phyloP scores from a whole-genome alignment of 2,329 filamentous ascomycete genomes.

The Tolypocladium guangdongense region DNA sequence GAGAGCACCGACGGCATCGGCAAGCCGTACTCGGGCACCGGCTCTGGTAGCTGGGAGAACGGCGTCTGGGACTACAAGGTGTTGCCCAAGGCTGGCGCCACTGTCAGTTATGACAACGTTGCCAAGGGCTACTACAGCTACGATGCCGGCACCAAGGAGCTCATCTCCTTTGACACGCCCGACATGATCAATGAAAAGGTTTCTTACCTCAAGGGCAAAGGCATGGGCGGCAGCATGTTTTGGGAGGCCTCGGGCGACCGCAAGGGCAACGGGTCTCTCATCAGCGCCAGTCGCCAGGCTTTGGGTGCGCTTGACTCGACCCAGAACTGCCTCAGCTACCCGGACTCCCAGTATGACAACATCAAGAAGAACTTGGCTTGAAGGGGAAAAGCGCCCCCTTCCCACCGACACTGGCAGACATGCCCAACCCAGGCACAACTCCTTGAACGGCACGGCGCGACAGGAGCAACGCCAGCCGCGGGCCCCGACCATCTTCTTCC shows the following conservation, averaged over 20 bases:
- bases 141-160: slow-evolving; percentile 43
- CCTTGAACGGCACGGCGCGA: background rate
- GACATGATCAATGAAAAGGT: slow-evolving; percentile 51
- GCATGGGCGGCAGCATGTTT: slow-evolving; percentile 72
- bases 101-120: slow-evolving; percentile 43
- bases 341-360: slow-evolving; percentile 44
- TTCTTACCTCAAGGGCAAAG: slow-evolving; percentile 47
- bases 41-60: slow-evolving; percentile 59
- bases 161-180: slow-evolving; percentile 64
- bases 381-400: background rate
- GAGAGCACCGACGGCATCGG: slow-evolving; percentile 51
- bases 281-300: slow-evolving; percentile 35
- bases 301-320: slow-evolving; percentile 29
- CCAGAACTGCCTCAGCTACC: slow-evolving; percentile 41
- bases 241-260: slow-evolving; percentile 71
- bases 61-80: slow-evolving; percentile 76
- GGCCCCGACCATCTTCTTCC: background rate
- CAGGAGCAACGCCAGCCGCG: background rate
- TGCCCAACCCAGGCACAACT: background rate
- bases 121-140: slow-evolving; percentile 62
- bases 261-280: slow-evolving; percentile 47
- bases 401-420: background rate
- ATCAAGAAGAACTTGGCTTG: slow-evolving; percentile 23
- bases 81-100: slow-evolving; percentile 51
- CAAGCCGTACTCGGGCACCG: slow-evolving; percentile 49